These are phyloP conservation scores for Candida gigantensis DNA, from an alignment of 1,139 yeast species.

Conservation along the genomic window DNA sequence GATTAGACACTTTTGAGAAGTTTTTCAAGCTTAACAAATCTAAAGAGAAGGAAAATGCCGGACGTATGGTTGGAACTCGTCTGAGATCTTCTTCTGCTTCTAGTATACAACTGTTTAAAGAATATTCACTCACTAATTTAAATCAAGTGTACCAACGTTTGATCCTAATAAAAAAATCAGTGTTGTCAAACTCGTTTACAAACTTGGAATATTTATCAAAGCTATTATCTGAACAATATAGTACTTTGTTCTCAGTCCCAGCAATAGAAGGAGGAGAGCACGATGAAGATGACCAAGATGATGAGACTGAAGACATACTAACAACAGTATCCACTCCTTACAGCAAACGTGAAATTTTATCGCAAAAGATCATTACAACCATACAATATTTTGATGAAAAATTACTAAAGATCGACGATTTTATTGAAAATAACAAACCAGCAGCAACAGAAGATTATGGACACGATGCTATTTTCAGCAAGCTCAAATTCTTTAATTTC, in stretches of 20 bases:
- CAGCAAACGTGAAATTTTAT: conserved; percentile 34
- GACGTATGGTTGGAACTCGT: background rate
- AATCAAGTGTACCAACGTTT: conserved; percentile 46
- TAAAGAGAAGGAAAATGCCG: conserved; percentile 4
- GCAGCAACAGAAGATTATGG: conserved; percentile 31
- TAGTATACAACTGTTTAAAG: conserved; percentile 32
- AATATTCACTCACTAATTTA: conserved; percentile 36
- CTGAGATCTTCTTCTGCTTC: conserved; percentile 30
- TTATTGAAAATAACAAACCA: conserved; percentile 41
- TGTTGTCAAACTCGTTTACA: conserved; percentile 43
- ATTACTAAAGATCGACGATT: conserved; percentile 50
- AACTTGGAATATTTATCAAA: conserved; percentile 50
- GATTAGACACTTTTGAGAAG: conserved; percentile 53
- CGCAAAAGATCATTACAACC: conserved; percentile 51
- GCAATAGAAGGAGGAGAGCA: conserved; percentile 16
- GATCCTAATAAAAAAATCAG: conserved; percentile 41
- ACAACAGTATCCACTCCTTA: background rate
- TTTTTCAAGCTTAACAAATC: conserved; percentile 37
- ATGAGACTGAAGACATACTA: conserved; percentile 32
- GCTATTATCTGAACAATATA: conserved; percentile 58
- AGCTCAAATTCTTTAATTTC: conserved; percentile 56
- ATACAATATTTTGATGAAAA: conserved; percentile 59
- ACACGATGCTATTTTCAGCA: conserved; percentile 33
- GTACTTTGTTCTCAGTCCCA: conserved; percentile 32
- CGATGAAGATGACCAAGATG: conserved; percentile 50